Evolutionary conservation across 306 rosid genomes (phyloP).

Genomic region (Castanospermum australe): DNA sequence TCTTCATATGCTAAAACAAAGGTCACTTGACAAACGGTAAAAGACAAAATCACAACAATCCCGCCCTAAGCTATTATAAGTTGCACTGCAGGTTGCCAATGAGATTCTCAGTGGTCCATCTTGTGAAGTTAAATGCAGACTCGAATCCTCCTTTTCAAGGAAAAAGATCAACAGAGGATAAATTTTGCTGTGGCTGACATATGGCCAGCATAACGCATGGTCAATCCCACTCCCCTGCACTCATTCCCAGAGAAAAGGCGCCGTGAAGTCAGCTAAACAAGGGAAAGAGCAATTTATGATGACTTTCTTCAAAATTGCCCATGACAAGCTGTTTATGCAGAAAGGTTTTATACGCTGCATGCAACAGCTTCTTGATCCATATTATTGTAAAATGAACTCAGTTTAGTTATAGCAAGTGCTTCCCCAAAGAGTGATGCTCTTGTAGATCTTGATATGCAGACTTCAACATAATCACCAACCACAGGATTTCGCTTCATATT

Average conservation of each 20-base stretch:
- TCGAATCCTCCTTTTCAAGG: constrained; percentile 17
- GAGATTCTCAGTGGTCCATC: not conserved
- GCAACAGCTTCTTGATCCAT: constrained; percentile 54
- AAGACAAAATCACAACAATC: not conserved
- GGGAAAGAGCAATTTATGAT: not conserved
- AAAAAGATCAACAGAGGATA: constrained; percentile 2
- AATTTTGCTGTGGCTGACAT: constrained; percentile 19
- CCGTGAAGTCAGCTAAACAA: not conserved
- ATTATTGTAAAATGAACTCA: constrained; percentile 62
- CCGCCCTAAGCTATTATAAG: not conserved
- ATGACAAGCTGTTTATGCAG: constrained; percentile 13
- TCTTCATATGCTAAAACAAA: constrained; percentile 1
- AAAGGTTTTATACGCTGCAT: constrained; percentile 41
- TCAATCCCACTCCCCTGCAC: constrained; percentile 14
- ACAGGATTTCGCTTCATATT: constrained; percentile 53
- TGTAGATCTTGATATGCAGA: constrained; percentile 68
- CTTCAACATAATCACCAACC: constrained; percentile 94
- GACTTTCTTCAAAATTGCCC: constrained; percentile 2
- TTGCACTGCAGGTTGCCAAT: constrained; percentile 5
- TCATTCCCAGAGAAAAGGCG: not conserved
- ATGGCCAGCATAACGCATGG: not conserved
- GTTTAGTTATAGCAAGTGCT: constrained; percentile 71
- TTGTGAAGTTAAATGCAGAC: not conserved
- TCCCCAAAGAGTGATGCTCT: constrained; percentile 90
- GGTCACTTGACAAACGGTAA: not conserved